Evolutionary conservation across 2,329 filamentous ascomycete genomes (phyloP), one percentile per base, ranked within the genome.

Genomic region (Dactylellina cionopaga): DNA sequence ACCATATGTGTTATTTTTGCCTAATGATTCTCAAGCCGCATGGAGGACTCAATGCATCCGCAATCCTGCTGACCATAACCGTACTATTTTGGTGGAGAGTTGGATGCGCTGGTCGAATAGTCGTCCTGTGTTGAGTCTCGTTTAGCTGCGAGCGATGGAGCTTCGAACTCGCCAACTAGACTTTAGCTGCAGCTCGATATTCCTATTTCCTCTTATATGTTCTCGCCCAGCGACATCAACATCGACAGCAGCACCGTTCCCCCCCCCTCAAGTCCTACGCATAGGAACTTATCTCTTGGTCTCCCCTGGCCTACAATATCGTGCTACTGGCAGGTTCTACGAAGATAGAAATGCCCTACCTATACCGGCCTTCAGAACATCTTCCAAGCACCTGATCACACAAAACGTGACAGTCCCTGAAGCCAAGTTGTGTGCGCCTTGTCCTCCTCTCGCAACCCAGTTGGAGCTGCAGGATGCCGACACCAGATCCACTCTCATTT

Each of bases 401-500:
- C 13, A 54, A n/a, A 68, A 68, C 63, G 54, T 54, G 54, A 68
- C 54, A 49, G 46, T 33, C 22, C 37, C 25, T 22, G n/a, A n/a
- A 58, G 41, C 62, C 41, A 66, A 66, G 62, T 43, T 68, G 25
- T 46, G 63, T 54, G 52, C 63, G 24, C 54, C 22, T 55, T 66
- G 33, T 47, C 43, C 27, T 37, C 24, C 58, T 39, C 25, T 39
- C 41, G 33, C 44, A 35, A 27, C 35, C 31, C 37, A 51, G 35
- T 19, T 47, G 29, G 24, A 62, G 15, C 59, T 65, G 58, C 66
- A 72, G 68, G 43, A 72, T 72, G 68, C 68, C 68, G 92, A 89
- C 87, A 83, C 86, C 91, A 82, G 94, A 97, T 84, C 89, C 91
- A 81, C 87, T 96, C 80, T 90, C 93, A 80, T 92, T 94, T 81